phyloP scores from a whole-genome alignment of 2,329 filamentous ascomycete species.

The Chalara sp. region DNA sequence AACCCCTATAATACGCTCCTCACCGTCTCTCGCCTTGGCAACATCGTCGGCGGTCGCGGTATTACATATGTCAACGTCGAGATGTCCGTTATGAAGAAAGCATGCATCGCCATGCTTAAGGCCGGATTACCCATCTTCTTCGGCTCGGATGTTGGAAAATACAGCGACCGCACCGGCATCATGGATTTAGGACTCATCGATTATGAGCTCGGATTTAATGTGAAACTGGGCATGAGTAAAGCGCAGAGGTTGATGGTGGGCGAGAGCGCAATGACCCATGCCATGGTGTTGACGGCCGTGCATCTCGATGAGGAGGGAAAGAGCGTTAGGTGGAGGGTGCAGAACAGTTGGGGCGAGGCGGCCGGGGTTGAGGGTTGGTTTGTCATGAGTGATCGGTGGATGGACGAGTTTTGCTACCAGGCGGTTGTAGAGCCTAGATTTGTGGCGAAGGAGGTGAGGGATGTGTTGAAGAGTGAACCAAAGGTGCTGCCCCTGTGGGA shows the following conservation, averaged over 20 bases:
- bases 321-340: constrained; percentile 73
- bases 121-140: constrained; percentile 81
- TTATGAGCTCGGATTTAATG: constrained; percentile 79
- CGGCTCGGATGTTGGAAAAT: constrained; percentile 81
- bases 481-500: constrained; percentile 72
- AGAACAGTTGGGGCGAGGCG: constrained; percentile 74
- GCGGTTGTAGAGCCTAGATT: constrained; percentile 73
- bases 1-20: constrained; percentile 67
- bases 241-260: constrained; percentile 65
- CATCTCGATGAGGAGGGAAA: constrained; percentile 63
- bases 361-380: constrained; percentile 77
- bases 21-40: constrained; percentile 73
- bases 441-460: constrained; percentile 56
- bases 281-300: constrained; percentile 85
- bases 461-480: constrained; percentile 64
- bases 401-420: constrained; percentile 79
- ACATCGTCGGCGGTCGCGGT: constrained; percentile 68
- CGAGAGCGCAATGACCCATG: constrained; percentile 82
- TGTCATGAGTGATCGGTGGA: constrained; percentile 78
- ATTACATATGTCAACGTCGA: constrained; percentile 80
- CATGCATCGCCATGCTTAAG: constrained; percentile 71
- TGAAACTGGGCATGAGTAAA: constrained; percentile 67
- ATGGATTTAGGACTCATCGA: constrained; percentile 76
- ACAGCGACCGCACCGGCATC: constrained; percentile 60
- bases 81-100: constrained; percentile 63